These are phyloP conservation scores for Cladosporium sp. DNA, from an alignment of 2,329 filamentous ascomycete genomes.

Conservation along the genomic window DNA sequence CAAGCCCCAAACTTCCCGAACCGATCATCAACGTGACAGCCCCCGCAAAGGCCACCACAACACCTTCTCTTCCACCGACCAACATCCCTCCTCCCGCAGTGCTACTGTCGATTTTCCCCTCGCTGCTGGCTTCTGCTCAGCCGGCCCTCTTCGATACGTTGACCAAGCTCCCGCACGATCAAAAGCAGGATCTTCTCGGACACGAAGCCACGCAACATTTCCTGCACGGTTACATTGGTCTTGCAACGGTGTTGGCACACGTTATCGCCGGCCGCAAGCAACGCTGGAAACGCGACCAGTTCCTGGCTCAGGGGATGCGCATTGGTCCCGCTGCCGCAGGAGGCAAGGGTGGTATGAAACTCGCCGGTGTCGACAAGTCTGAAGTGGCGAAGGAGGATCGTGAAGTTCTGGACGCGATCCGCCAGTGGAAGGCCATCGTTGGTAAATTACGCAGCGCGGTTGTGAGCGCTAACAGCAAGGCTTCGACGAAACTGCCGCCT, in stretches of 20 bases:
- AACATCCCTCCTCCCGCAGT: conserved; percentile 87
- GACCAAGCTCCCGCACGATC: conserved; percentile 38
- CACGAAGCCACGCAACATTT: conserved; percentile 58
- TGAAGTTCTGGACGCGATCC: conserved; percentile 71
- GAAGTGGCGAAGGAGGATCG: conserved; percentile 79
- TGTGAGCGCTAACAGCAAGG: conserved; percentile 45
- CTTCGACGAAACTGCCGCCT: conserved; percentile 17
- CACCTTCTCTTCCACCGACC: conserved; percentile 47
- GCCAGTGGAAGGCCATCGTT: conserved; percentile 67
- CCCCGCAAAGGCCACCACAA: neutral
- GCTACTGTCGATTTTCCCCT: conserved; percentile 68
- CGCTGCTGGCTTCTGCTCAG: conserved; percentile 61
- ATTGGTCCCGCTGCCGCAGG: conserved; percentile 68
- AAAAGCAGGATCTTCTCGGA: conserved; percentile 56
- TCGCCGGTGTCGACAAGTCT: conserved; percentile 75
- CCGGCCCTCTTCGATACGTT: conserved; percentile 60
- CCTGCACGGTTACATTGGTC: conserved; percentile 55
- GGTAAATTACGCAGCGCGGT: conserved; percentile 68
- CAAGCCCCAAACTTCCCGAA: conserved; percentile 8
- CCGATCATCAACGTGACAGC: conserved; percentile 1
- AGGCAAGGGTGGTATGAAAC: conserved; percentile 79
- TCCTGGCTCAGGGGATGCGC: conserved; percentile 79
- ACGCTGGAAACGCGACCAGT: conserved; percentile 85
- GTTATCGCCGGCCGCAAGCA: conserved; percentile 78
- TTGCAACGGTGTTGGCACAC: conserved; percentile 65